phyloP scores from a whole-genome alignment of 225 moss, liverwort and hornwort species.

The Takakia lepidozioides region DNA sequence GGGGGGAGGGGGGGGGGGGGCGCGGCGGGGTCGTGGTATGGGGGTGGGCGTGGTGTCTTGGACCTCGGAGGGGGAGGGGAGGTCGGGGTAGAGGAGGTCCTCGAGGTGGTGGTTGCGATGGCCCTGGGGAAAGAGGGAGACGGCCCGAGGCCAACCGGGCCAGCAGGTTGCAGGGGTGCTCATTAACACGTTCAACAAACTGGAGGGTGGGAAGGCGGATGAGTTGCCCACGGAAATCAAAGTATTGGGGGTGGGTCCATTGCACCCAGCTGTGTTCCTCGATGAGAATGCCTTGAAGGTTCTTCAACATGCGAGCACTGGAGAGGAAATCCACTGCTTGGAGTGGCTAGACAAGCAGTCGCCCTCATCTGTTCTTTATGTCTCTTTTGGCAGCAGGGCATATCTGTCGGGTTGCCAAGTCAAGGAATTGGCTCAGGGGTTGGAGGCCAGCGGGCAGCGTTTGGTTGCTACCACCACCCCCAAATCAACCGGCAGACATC shows the following conservation, averaged over 20 bases:
- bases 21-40: background rate
- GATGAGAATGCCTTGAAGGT: conserved; percentile 1
- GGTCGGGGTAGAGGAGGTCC: background rate
- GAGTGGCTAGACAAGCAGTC: conserved; percentile 28
- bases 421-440: conserved; percentile 31
- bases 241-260: background rate
- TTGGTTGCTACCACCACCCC: background rate
- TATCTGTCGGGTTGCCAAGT: conserved; percentile 16
- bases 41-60: background rate
- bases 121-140: no score
- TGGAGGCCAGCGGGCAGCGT: conserved; percentile 8
- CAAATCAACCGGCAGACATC: background rate
- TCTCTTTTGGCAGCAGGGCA: conserved; percentile 35
- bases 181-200: background rate
- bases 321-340: background rate
- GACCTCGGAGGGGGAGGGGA: background rate
- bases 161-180: background rate
- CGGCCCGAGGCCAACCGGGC: no score
- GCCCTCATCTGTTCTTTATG: conserved; percentile 7
- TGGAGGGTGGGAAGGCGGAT: background rate
- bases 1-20: background rate
- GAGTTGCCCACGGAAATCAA: background rate
- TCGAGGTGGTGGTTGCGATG: background rate
- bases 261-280: background rate
- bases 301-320: background rate